A percentile compares a stretch with the other conserved stretches of the same genome.
phyloP scores from a whole-genome alignment of 2,329 filamentous ascomycete genomes.

The Colletotrichum sp. region DNA sequence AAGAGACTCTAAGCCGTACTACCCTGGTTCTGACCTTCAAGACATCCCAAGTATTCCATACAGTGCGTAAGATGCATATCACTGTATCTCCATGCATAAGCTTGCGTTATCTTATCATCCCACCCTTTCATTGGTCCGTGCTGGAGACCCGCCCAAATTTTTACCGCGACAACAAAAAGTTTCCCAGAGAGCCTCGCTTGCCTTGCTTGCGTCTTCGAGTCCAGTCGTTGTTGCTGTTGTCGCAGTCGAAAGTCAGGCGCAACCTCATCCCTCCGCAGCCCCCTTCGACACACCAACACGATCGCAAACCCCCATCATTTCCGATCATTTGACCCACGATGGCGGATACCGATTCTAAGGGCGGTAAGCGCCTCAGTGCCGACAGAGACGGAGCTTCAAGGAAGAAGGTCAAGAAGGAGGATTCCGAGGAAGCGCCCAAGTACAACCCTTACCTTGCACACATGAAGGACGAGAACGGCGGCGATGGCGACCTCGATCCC shows the following conservation, averaged over 20 bases:
- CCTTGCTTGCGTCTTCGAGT: not conserved
- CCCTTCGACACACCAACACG: not conserved
- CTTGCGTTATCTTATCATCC: constrained; percentile 18
- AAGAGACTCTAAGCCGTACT: not conserved
- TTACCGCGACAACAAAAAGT: constrained; percentile 21
- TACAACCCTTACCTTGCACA: constrained; percentile 93
- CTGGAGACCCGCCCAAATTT: constrained; percentile 10
- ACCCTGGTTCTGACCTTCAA: not conserved
- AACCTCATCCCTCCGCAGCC: constrained; percentile 9
- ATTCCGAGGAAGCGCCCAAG: constrained; percentile 35
- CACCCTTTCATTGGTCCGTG: constrained; percentile 11
- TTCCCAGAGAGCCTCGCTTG: constrained; percentile 1
- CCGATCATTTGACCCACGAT: constrained; percentile 30
- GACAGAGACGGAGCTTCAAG: constrained; percentile 46
- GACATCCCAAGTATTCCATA: not conserved
- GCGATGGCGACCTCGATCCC: constrained; percentile 28
- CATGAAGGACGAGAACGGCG: constrained; percentile 67
- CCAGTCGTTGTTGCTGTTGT: not conserved
- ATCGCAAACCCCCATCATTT: not conserved
- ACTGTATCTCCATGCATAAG: not conserved
- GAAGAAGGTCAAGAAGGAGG: constrained; percentile 49
- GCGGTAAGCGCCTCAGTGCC: constrained; percentile 49
- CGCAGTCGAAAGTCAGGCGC: not conserved
- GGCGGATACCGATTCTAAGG: constrained; percentile 40
- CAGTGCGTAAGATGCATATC: not conserved